Percentiles rank a stretch among this genome's conserved stretches.
These are phyloP conservation scores for Dendrocalamus latiflorus DNA, from an alignment of 202 grass and related monocot genomes.

Conservation along the genomic window DNA sequence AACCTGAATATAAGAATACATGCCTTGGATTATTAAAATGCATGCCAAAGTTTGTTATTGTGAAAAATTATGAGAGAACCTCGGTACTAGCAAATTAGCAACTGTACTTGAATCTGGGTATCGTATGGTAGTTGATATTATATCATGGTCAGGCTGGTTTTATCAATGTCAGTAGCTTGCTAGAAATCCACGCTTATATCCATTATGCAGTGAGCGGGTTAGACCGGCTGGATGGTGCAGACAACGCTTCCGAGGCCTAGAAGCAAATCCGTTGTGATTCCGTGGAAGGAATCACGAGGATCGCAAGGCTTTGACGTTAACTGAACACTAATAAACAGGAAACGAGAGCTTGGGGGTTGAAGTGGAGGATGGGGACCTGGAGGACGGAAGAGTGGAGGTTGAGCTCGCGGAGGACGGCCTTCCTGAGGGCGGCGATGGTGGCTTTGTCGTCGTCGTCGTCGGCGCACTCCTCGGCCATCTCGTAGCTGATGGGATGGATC, in stretches of 20 bases:
- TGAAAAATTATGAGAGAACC: background rate
- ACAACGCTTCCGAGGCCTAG: background rate
- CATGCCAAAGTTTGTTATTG: background rate
- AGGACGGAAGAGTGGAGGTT: constrained; percentile 63
- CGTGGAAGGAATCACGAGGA: background rate
- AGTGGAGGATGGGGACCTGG: constrained; percentile 36
- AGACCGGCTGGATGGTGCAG: background rate
- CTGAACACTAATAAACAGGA: too few relatives aligned
- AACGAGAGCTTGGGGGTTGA: too few relatives aligned
- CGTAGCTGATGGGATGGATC: constrained; percentile 39
- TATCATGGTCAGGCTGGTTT: background rate
- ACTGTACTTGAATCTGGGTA: background rate
- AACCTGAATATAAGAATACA: background rate
- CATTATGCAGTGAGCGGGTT: background rate
- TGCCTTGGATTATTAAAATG: background rate
- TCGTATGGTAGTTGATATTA: background rate
- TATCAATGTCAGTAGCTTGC: background rate
- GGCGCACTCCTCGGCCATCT: too few relatives aligned
- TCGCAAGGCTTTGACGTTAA: too few relatives aligned
- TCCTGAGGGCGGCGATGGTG: constrained; percentile 59
- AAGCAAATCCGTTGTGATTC: background rate
- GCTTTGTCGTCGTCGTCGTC: constrained; percentile 85
- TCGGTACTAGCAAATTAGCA: background rate
- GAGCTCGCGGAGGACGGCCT: constrained; percentile 56
- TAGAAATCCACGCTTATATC: background rate